phyloP scores from a whole-genome alignment of 2,329 filamentous ascomycete genomes.

The Aspergillus ochraceoroseus region DNA sequence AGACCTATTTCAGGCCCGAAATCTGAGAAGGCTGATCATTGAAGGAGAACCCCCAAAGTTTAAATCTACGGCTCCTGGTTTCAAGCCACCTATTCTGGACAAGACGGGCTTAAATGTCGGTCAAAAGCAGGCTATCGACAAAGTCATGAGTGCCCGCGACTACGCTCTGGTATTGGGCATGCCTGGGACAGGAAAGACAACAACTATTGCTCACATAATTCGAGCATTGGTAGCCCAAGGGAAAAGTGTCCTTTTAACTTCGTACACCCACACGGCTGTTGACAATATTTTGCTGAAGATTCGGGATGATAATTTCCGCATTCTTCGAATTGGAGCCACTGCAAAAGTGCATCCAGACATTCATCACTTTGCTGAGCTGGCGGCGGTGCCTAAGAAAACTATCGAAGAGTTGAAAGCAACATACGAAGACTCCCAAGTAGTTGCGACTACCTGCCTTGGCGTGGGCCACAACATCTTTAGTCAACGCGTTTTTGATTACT shows the following conservation, averaged over 20 bases:
- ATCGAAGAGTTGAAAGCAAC: constrained; percentile 79
- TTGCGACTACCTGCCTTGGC: constrained; percentile 90
- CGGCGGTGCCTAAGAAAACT: constrained; percentile 64
- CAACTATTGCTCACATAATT: constrained; percentile 96
- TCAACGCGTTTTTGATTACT: constrained; percentile 90
- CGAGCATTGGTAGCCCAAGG: constrained; percentile 79
- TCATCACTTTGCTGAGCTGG: constrained; percentile 75
- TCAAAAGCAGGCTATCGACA: constrained; percentile 78
- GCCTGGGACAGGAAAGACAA: constrained; percentile 97
- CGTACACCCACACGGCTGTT: constrained; percentile 94
- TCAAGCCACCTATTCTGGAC: constrained; percentile 52
- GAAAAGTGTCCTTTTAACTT: constrained; percentile 88
- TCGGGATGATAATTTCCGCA: constrained; percentile 67
- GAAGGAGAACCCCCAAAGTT: constrained; percentile 71
- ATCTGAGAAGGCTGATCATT: constrained; percentile 74
- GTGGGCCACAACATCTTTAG: constrained; percentile 86
- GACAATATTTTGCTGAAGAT: constrained; percentile 97
- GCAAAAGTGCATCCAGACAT: constrained; percentile 87
- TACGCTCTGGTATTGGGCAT: constrained; percentile 97
- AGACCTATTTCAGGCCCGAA: constrained; percentile 62
- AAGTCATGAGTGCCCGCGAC: constrained; percentile 92
- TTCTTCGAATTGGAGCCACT: constrained; percentile 77
- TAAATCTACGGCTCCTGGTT: constrained; percentile 60
- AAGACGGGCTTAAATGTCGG: constrained; percentile 74
- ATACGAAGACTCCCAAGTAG: constrained; percentile 81